Conservation (phyloP, 768 basidiomycete species). For the Filobasidium floriforme region DNA sequence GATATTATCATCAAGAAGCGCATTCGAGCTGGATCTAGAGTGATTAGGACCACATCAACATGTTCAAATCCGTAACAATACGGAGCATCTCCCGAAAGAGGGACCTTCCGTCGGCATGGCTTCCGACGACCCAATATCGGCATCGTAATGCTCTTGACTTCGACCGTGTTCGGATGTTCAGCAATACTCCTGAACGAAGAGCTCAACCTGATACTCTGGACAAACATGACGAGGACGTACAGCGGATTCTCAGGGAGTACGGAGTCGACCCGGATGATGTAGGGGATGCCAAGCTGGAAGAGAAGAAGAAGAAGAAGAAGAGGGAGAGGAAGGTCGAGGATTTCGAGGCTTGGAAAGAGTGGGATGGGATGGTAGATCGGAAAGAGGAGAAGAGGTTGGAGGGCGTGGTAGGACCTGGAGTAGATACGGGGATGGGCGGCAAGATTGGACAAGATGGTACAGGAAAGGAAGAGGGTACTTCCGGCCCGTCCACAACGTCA, state of each 20-base stretch:
- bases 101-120: too few relatives aligned
- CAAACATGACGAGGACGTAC: background rate
- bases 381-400: background rate
- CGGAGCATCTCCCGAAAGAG: too few relatives aligned
- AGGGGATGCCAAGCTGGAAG: background rate
- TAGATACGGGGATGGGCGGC: too few relatives aligned
- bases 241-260: constrained; percentile 1
- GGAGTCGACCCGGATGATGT: constrained; percentile 2
- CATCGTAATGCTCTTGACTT: background rate
- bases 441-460: too few relatives aligned
- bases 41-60: too few relatives aligned
- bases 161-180: background rate
- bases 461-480: background rate
- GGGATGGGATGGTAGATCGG: constrained; percentile 17
- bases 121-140: background rate
- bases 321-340: constrained; percentile 12
- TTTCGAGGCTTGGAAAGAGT: constrained; percentile 16
- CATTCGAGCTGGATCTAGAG: too few relatives aligned
- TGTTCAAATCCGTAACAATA: too few relatives aligned
- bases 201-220: background rate
- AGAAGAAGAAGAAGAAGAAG: background rate
- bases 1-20: too few relatives aligned
- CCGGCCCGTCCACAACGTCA: background rate
- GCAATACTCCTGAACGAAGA: background rate
- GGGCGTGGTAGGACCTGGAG: too few relatives aligned